Evolutionary conservation across 306 rosid species (phyloP), one percentile per base, ranked within the genome.

Genomic region (Acacia acuminata): DNA sequence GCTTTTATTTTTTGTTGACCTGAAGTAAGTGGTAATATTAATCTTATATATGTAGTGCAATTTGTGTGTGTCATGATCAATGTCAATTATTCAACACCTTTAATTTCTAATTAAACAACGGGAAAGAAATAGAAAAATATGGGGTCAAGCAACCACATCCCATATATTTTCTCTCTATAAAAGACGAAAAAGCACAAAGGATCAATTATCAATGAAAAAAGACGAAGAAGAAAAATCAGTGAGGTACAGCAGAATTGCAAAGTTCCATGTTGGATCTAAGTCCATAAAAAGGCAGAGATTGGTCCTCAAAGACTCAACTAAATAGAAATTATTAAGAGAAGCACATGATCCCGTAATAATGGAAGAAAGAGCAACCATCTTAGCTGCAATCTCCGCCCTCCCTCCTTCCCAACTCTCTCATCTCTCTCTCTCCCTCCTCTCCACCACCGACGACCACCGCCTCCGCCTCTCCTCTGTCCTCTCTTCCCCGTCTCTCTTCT

Each of bases 311-410:
- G 6, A 22, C 27, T 22, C 30, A 22, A 60, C 20, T 14, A 19
- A 8, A 78, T 72, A 42, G 82, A 43, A 79, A 48, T 1, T 12
- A 10, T 12, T 14, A 5, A 70, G 71, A 61, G 5, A 32, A 88
- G 85, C 88, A 80, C 93, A 76, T 66, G 93, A 89, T 91, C 93
- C 94, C 86, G 80, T 77, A 10, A 94, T 79, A 8, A 94, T 90
- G 98, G 93, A 90, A 88, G 91, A 84, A 84, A 74, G 90, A 40
- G 4, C 85, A 13, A 79, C 86, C 42, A 88, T 92, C 89, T 86
- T 92, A 89, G 84, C 90, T 4, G 92, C 98, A 80, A 89, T 95
- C 82, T 87, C 94, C 74, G 47, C 92, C 5, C 98, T 95, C 87
- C n/a, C 92, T 12, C 90, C 89, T 51, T 73, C 87, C 25, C 90